Evolutionary conservation across 2,329 filamentous ascomycete genomes (phyloP).

Genomic region (Lecanicillium sp.): DNA sequence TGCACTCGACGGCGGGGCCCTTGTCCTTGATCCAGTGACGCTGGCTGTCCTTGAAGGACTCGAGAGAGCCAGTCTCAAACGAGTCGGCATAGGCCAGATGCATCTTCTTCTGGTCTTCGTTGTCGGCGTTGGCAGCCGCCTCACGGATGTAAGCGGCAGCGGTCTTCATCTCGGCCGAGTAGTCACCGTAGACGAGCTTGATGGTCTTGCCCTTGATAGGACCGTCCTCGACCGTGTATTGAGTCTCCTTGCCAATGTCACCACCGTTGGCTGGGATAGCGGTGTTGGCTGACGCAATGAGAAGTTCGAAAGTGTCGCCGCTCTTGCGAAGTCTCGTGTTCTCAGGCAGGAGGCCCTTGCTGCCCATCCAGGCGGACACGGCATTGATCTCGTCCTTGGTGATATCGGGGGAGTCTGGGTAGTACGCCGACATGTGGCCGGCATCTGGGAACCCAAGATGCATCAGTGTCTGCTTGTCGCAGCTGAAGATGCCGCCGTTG

Average conservation of each 20-base stretch:
- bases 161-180: conserved; percentile 61
- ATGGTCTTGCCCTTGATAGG: conserved; percentile 59
- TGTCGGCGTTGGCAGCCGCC: conserved; percentile 62
- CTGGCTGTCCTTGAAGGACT: conserved; percentile 74
- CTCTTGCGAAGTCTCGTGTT: conserved; percentile 70
- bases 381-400: conserved; percentile 67
- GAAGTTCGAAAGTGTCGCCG: conserved; percentile 59
- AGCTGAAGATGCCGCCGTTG: conserved; percentile 65
- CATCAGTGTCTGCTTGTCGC: conserved; percentile 55
- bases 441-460: conserved; percentile 69
- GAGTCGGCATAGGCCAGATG: conserved; percentile 66
- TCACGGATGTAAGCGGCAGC: conserved; percentile 60
- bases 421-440: conserved; percentile 76
- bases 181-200: conserved; percentile 67
- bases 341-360: conserved; percentile 63
- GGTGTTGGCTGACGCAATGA: conserved; percentile 63
- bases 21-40: conserved; percentile 78
- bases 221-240: conserved; percentile 53
- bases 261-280: conserved; percentile 54
- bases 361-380: conserved; percentile 65
- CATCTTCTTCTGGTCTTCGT: conserved; percentile 69
- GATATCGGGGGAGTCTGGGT: conserved; percentile 67
- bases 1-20: conserved; percentile 70
- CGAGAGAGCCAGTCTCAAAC: conserved; percentile 65
- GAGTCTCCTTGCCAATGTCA: conserved; percentile 59